Base-by-base conservation (phyloP, 768 basidiomycete genomes). In the Termitomyces heimii region DNA sequence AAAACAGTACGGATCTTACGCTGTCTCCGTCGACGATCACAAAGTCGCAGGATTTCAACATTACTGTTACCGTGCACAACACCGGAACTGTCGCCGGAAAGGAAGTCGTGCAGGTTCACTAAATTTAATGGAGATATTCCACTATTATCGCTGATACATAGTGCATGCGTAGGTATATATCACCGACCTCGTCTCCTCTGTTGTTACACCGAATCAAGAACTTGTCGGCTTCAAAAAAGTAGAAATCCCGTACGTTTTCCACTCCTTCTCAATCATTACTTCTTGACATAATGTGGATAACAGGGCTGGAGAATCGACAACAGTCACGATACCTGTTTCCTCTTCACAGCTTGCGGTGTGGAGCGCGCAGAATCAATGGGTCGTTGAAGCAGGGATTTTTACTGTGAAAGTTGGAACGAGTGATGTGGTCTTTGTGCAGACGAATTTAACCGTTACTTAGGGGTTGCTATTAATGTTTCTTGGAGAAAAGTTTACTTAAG, bases 221-320 rank as follows among this genome's bases (percentile, higher is more conserved):
- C 71, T 89, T 8, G 73, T 82, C 43, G 85, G 83, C 0, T 88
- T 87, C 70, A 66, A 77, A 61, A 87, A 88, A 66, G 77, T 87
- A 2, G 63, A 74, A 46, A 69, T 87, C 24, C 69, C 79, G 84
- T 86, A 65, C 62, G 83, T 78, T 4, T 12, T 53, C 2, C 34
- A 12, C 2, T 34, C 34, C 34, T 37, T 37, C 18, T 39, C 37
- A 6, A 18, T 2, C 2, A 10, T 5, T 20, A 31, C 31, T n/a
- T 5, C 16, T 9, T 43, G 22, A 43, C 22, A 16, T n/a, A 2
- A 31, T 14, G 32, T 6, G 24, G 26, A 51, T 56, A 16, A n/a
- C 55, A 83, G 83, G 4, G 76, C 82, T 37, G 83, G 83, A 0
- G 69, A 67, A 5, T 80, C 82, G 0, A 62, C 69, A 39, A 77